Conservation (phyloP, 768 basidiomycete genomes). For the Gymnopilus dilepis region DNA sequence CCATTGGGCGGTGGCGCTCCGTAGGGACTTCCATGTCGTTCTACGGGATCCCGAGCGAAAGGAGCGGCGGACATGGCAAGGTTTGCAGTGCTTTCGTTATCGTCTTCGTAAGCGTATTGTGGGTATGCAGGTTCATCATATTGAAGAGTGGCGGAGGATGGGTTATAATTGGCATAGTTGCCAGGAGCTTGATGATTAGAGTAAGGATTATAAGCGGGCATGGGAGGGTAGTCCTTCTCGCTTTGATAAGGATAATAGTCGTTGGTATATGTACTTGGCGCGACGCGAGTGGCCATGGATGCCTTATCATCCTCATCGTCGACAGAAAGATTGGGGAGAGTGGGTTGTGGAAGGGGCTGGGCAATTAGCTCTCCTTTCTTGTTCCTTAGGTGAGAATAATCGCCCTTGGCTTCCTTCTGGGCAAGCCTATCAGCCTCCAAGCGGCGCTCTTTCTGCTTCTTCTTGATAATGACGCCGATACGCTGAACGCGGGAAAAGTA, state of each 20-base stretch:
- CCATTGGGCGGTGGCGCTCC: conserved; percentile 26
- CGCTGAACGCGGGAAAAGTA: conserved; percentile 54
- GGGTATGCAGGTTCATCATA: conserved; percentile 52
- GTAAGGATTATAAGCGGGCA: conserved; percentile 81
- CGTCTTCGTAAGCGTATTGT: conserved; percentile 65
- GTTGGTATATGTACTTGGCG: conserved; percentile 59
- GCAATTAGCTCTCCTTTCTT: conserved; percentile 86
- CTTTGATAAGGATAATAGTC: conserved; percentile 61
- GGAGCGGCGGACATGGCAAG: conserved; percentile 65
- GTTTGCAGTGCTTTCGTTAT: conserved; percentile 68
- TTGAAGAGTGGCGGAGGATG: conserved; percentile 59
- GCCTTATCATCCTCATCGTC: conserved; percentile 77
- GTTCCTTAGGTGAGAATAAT: conserved; percentile 90
- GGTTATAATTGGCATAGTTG: conserved; percentile 59
- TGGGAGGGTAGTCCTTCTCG: conserved; percentile 67
- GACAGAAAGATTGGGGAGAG: conserved; percentile 89
- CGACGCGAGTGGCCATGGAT: conserved; percentile 58
- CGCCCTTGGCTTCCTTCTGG: conserved; percentile 90
- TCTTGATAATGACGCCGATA: conserved; percentile 91
- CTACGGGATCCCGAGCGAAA: conserved; percentile 51
- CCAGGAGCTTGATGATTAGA: conserved; percentile 57
- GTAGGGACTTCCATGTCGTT: conserved; percentile 37
- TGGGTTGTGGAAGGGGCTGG: conserved; percentile 90
- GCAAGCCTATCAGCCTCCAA: conserved; percentile 82
- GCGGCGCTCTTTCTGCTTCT: conserved; percentile 85